These are phyloP conservation scores for Vanrija sp. DNA, from an alignment of 1,284 basidiomycete genomes.

Conservation along the genomic window DNA sequence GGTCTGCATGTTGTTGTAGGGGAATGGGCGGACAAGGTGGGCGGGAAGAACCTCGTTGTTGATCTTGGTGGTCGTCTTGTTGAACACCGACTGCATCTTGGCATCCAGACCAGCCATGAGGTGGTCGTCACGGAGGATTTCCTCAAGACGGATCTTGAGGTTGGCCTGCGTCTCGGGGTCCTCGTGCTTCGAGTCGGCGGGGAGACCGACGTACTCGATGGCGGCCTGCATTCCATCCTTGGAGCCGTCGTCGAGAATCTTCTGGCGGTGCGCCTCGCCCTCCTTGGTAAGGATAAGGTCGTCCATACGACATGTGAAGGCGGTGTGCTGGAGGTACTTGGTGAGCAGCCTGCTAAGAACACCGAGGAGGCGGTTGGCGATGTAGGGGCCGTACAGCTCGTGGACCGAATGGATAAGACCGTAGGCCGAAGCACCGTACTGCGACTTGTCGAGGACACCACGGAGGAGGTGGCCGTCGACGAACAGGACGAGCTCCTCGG, in stretches of 20 bases:
- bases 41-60: slow-evolving; percentile 87
- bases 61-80: slow-evolving; percentile 81
- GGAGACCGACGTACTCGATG: slow-evolving; percentile 59
- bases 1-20: slow-evolving; percentile 98
- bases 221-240: slow-evolving; percentile 81
- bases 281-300: slow-evolving; percentile 84
- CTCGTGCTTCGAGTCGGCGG: slow-evolving; percentile 73
- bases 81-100: slow-evolving; percentile 85
- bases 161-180: slow-evolving; percentile 52
- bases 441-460: slow-evolving; percentile 94
- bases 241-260: slow-evolving; percentile 66
- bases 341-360: slow-evolving; percentile 92
- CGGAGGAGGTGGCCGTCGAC: slow-evolving; percentile 88
- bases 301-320: slow-evolving; percentile 99
- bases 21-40: slow-evolving; percentile 86
- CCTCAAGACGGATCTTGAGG: slow-evolving; percentile 64
- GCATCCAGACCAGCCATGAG: slow-evolving; percentile 96
- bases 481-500: slow-evolving; percentile 84
- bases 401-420: slow-evolving; percentile 98
- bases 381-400: slow-evolving; percentile 90
- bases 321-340: slow-evolving; percentile 93
- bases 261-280: slow-evolving; percentile 68
- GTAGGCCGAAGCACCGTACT: slow-evolving; percentile 93
- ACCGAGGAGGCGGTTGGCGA: slow-evolving; percentile 86
- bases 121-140: slow-evolving; percentile 92